Evolutionary conservation across 2,329 filamentous ascomycete species (phyloP).

Genomic region (Ascochyta clinopodiicola): DNA sequence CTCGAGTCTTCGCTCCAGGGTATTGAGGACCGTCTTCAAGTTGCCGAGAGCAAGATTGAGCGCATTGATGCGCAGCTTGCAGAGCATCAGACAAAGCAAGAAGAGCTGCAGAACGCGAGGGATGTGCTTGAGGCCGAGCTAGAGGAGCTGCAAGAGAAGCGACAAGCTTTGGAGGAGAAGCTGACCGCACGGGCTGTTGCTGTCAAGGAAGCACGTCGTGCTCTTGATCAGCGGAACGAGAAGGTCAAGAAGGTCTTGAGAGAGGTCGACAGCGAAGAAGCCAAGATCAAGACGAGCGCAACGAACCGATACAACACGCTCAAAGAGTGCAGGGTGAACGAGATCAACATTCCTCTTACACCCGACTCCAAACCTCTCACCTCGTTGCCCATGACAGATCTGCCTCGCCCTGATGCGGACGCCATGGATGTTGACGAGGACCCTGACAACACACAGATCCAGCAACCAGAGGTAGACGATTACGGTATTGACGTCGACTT

Average conservation of each 20-base stretch:
- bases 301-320: conserved; percentile 84
- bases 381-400: conserved; percentile 84
- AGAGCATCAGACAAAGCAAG: conserved; percentile 72
- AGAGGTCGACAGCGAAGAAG: conserved; percentile 79
- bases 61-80: conserved; percentile 71
- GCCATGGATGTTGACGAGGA: conserved; percentile 89
- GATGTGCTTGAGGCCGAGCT: conserved; percentile 77
- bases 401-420: conserved; percentile 74
- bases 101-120: conserved; percentile 74
- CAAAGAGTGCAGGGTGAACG: conserved; percentile 89
- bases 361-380: conserved; percentile 75
- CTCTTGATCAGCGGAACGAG: conserved; percentile 83
- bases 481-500: conserved; percentile 94
- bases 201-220: conserved; percentile 77
- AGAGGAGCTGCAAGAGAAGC: conserved; percentile 73
- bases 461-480: conserved; percentile 73
- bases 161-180: conserved; percentile 72
- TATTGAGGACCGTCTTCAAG: conserved; percentile 72
- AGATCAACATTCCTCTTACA: conserved; percentile 82
- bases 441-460: conserved; percentile 58
- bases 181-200: conserved; percentile 74
- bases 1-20: conserved; percentile 75
- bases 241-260: conserved; percentile 79
- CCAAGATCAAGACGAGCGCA: conserved; percentile 83
- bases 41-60: conserved; percentile 70